Conservation (phyloP, 2,329 filamentous ascomycete genomes). For the Clonostachys rhizophaga region DNA sequence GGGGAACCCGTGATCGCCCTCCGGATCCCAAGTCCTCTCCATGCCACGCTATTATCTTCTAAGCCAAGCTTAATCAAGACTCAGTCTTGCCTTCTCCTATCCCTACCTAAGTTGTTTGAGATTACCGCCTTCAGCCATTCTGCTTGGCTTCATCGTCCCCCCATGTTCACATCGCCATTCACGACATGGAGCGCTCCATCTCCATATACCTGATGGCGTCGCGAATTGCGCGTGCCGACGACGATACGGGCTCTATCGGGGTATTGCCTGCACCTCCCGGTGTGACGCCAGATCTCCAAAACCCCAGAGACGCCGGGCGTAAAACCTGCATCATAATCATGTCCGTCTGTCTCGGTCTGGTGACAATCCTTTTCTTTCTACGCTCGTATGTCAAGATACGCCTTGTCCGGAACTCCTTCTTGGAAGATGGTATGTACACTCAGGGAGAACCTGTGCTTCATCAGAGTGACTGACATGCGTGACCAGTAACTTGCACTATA, state of each 20-base stretch:
- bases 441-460: too few species aligned
- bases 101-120: too few species aligned
- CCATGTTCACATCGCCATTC: too few species aligned
- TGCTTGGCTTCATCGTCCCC: too few species aligned
- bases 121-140: too few species aligned
- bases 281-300: neutral
- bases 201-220: too few species aligned
- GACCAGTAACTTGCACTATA: slow-evolving; percentile 6
- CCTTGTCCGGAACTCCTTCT: neutral
- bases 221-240: neutral
- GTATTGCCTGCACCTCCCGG: neutral
- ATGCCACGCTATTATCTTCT: too few species aligned
- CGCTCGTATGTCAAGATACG: slow-evolving; percentile 10
- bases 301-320: neutral
- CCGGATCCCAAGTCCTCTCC: too few species aligned
- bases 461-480: slow-evolving; percentile 1
- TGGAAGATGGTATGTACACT: slow-evolving; percentile 2
- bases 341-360: slow-evolving; percentile 5
- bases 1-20: too few species aligned
- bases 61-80: too few species aligned
- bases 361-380: slow-evolving; percentile 3
- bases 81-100: too few species aligned
- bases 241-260: neutral
- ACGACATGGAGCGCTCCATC: too few species aligned
- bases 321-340: slow-evolving; percentile 5